Evolutionary conservation across 352 stramenopile species (phyloP), one percentile per base, ranked within the genome.

Genomic region (Pythium insidiosum): DNA sequence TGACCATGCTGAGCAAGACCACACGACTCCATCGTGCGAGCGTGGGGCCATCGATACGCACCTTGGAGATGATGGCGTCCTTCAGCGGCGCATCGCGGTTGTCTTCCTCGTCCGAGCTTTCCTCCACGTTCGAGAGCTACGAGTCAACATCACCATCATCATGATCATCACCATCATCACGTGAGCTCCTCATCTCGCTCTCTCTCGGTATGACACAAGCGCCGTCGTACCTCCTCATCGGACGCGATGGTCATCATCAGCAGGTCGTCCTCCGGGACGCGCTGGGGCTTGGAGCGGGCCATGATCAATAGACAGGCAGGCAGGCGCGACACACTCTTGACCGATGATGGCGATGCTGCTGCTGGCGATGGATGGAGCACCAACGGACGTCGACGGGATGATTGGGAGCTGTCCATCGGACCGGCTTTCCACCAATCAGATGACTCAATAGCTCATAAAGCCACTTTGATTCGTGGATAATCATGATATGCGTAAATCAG

Each of bases 191-290:
- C n/a, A n/a, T n/a, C n/a, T n/a, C n/a, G n/a, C n/a, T n/a, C n/a
- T n/a, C n/a, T n/a, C n/a, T n/a, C n/a, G n/a, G n/a, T n/a, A n/a
- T n/a, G 73, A 34, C n/a, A 53, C 4, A 20, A 36, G 15, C n/a
- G 4, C 2, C 38, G 30, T 39, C 31, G 33, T 43, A 80, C 68
- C 62, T 94, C 82, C 3, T 90, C 82, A 42, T 92, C 79, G 4
- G 79, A 94, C 56, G 79, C 80, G 51, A 94, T 90, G 44, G 82
- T 94, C 80, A 92, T 90, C 57, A 94, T 66, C 54, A 94, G 62
- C n/a, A n/a, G n/a, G 45, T 88, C 78, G 38, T 90, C 75, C 19
- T 64, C 47, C 43, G n/a, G n/a, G n/a, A 54, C 56, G 25, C 55
- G 54, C 52, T 52, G 37, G 31, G 53, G 45, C 54, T 68, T 70